Evolutionary conservation across 805 yeast species (phyloP).

Genomic region (Dipodascus geniculatus): DNA sequence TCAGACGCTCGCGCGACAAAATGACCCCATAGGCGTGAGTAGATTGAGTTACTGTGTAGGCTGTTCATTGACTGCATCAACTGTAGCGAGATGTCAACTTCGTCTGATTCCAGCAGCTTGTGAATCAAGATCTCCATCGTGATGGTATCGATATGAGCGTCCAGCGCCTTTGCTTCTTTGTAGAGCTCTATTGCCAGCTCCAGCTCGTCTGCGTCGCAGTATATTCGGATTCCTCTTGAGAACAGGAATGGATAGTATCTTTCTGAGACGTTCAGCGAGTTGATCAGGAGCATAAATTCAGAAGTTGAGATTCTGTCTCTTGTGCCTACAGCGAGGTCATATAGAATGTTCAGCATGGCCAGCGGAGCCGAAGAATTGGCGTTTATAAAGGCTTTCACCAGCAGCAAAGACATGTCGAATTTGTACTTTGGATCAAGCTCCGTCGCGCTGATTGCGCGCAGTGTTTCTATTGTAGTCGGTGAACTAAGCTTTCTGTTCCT

Average conservation of each 20-base stretch:
- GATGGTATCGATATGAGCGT: constrained; percentile 9
- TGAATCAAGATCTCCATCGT: constrained; percentile 19
- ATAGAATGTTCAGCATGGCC: not conserved
- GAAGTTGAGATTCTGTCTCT: not conserved
- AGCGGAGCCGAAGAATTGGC: not conserved
- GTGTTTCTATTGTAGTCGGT: not conserved
- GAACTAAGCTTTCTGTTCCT: not conserved
- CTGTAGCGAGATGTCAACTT: constrained; percentile 19
- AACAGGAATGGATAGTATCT: not conserved
- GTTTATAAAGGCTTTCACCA: not conserved
- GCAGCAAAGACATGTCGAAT: not conserved
- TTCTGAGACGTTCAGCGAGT: not conserved
- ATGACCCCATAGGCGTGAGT: constrained; percentile 24
- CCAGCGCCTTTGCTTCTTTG: not conserved
- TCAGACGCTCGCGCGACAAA: constrained; percentile 17
- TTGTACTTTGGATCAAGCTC: not conserved
- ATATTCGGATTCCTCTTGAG: not conserved
- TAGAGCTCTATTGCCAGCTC: not conserved
- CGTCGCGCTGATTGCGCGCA: not conserved
- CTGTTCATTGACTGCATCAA: constrained; percentile 14
- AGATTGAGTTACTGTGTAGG: constrained; percentile 10
- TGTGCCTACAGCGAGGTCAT: not conserved
- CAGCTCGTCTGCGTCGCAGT: not conserved
- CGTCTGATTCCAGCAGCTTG: constrained; percentile 17
- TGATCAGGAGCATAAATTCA: not conserved